phyloP scores from a whole-genome alignment of 306 rosid genomes.

The Betula pendula region DNA sequence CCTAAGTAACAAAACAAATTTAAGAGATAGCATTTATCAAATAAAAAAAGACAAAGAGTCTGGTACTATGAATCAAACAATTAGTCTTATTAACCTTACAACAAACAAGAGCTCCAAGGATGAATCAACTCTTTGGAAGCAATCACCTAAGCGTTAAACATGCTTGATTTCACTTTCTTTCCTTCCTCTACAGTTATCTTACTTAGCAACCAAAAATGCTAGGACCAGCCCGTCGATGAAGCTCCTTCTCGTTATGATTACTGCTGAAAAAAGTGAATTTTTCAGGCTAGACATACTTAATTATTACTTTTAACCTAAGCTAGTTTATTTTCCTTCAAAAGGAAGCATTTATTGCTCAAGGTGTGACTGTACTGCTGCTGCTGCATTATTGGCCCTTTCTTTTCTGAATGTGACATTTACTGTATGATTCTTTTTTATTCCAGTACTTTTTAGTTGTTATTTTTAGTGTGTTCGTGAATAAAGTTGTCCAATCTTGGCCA shows the following conservation, averaged over 20 bases:
- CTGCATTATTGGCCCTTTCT: background rate
- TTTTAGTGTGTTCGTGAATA: background rate
- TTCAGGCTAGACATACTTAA: background rate
- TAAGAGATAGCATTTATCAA: background rate
- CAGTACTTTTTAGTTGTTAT: background rate
- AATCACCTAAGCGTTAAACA: background rate
- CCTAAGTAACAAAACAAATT: background rate
- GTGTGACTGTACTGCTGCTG: background rate
- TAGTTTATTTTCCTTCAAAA: background rate
- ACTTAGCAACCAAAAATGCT: slow-evolving; percentile 41
- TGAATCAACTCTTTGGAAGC: slow-evolving; percentile 6
- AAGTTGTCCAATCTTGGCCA: background rate
- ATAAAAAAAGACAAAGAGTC: background rate
- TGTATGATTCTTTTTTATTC: background rate
- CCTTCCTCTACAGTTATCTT: background rate
- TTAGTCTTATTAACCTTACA: background rate
- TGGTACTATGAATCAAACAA: slow-evolving; percentile 9
- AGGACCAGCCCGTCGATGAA: slow-evolving; percentile 55
- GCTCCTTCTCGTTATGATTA: background rate
- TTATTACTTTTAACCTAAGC: background rate
- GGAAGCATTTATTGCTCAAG: background rate
- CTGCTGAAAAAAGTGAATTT: background rate
- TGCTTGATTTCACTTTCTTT: background rate
- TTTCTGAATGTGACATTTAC: background rate
- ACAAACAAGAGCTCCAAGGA: slow-evolving; percentile 9